These are phyloP conservation scores for Geotrichum cucujoidarum DNA, from an alignment of 1,139 yeast genomes.

Conservation along the genomic window DNA sequence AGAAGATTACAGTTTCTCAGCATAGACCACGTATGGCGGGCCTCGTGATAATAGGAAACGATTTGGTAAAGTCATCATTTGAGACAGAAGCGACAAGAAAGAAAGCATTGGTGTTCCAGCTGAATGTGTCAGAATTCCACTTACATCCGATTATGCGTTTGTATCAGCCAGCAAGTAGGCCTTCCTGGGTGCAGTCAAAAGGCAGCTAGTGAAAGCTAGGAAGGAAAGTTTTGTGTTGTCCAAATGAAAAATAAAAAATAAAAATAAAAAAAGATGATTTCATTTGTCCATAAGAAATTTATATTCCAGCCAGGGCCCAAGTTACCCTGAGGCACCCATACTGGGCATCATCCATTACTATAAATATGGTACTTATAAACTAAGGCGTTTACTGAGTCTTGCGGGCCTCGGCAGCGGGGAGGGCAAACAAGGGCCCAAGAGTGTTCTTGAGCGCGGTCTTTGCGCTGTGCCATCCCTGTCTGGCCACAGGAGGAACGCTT, in stretches of 20 bases:
- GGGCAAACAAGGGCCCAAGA: slow-evolving; percentile 26
- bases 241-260: slow-evolving; percentile 1
- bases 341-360: background rate
- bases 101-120: no score
- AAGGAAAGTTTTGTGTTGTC: no score
- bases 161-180: no score
- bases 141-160: no score
- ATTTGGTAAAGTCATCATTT: background rate
- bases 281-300: background rate
- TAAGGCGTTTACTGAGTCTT: slow-evolving; percentile 15
- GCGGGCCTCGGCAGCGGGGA: slow-evolving; percentile 9
- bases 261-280: background rate
- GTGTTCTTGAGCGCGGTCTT: slow-evolving; percentile 46
- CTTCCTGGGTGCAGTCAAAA: no score
- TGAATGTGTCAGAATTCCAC: background rate
- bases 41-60: background rate
- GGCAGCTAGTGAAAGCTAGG: no score
- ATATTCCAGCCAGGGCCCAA: background rate
- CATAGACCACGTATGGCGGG: background rate
- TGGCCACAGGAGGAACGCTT: slow-evolving; percentile 53
- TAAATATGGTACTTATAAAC: background rate
- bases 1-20: slow-evolving; percentile 20
- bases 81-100: background rate
- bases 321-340: background rate
- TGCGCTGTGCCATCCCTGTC: slow-evolving; percentile 55